phyloP scores from a whole-genome alignment of 2,329 filamentous ascomycete genomes.

The Plectosphaerella cucumerina region DNA sequence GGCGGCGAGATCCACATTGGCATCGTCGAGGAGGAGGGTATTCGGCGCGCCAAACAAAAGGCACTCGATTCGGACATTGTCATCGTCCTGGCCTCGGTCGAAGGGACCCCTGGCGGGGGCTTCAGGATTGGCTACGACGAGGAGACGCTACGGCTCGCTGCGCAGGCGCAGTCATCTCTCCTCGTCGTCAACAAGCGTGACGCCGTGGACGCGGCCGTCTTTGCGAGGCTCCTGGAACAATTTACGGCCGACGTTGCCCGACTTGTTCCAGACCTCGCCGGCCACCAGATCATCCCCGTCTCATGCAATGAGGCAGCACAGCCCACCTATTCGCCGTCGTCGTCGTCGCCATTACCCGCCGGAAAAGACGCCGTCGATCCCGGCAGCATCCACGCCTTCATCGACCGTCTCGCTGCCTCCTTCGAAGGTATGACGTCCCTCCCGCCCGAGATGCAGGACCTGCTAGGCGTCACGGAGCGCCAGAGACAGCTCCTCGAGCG shows the following conservation, averaged over 20 bases:
- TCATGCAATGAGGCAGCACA: conserved; percentile 64
- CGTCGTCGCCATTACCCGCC: neutral
- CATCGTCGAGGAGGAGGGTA: conserved; percentile 81
- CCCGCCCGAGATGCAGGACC: conserved; percentile 70
- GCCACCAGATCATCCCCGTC: conserved; percentile 49
- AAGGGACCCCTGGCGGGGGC: conserved; percentile 34
- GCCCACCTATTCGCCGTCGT: conserved; percentile 2
- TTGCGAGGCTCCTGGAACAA: conserved; percentile 31
- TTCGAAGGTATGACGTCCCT: conserved; percentile 71
- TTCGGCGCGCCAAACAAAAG: conserved; percentile 76
- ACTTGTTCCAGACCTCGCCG: conserved; percentile 35
- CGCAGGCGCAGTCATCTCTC: conserved; percentile 42
- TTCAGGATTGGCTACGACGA: conserved; percentile 46
- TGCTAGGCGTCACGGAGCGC: conserved; percentile 85
- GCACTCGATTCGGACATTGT: conserved; percentile 83
- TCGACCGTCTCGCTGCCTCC: conserved; percentile 59
- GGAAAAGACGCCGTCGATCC: conserved; percentile 35
- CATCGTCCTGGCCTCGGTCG: conserved; percentile 74
- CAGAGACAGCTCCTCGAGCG: conserved; percentile 76
- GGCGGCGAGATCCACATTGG: conserved; percentile 48
- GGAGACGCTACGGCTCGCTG: conserved; percentile 52
- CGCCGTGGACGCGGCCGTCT: conserved; percentile 27
- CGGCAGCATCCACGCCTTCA: conserved; percentile 65
- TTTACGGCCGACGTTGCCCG: conserved; percentile 34
- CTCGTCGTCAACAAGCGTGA: conserved; percentile 63